Evolutionary conservation across 805 yeast species (phyloP), one percentile per base, ranked within the genome.

Genomic region (Ogataea kodamae): DNA sequence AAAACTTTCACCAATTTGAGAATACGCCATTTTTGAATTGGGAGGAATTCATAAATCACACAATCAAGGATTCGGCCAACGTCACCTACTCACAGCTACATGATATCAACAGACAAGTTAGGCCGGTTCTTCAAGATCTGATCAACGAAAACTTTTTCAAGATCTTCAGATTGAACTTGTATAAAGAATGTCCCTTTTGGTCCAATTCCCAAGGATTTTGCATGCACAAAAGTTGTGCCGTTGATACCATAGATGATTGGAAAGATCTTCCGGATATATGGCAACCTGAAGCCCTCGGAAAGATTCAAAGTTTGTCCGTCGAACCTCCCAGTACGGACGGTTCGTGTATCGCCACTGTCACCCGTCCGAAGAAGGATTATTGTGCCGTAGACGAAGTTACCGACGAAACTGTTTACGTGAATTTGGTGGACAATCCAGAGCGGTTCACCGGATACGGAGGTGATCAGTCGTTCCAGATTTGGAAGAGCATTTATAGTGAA

Each of bases 391-490:
- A 78, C 49, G 70, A 68, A 29, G 70, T 72, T 28, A 75, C 72
- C 46, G 76, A 76, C 48, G 72, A 78, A 40, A 78, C 88, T 35
- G 96, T 87, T 1, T 81, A 81, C 49, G 95, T 92, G 18, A 87
- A 89, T 51, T 70, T 92, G 37, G 68, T 81, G 13, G 85, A 83
- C 35, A 94, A 94, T 54, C 96, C 96, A 1, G 99, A 92, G 60
- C 70, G 97, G 51, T 92, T 85, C 64, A 94, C 98, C 0, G 98
- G 98, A 0, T 92, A 92, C 54, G 83, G 88, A 19, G 98, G 98
- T 18, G 77, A 80, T 31, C 96, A 92, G 52, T 86, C 96, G 14
- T 77, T 81, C 46, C 87, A 82, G 54, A 86, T 92, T 28, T 92
- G 99, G 99, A 69, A 76, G 24, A 86, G 94, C 45, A 88, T 92